These are phyloP conservation scores for Bolboschoenoplectus hybrid DNA, from an alignment of 202 grass and related monocot genomes.

Conservation along the genomic window DNA sequence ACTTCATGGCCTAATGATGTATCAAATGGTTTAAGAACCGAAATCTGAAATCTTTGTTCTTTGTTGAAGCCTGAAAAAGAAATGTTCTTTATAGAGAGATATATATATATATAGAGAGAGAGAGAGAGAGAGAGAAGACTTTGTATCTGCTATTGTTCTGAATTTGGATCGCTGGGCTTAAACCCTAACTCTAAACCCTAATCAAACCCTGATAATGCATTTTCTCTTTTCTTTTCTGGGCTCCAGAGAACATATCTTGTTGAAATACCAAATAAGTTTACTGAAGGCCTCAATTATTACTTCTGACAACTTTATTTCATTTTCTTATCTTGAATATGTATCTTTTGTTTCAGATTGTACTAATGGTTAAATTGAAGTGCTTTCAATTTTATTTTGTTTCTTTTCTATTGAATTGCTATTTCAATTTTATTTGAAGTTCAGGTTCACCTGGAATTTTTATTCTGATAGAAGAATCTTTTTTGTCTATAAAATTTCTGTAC, in stretches of 20 bases:
- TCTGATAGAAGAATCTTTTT: too few relatives aligned
- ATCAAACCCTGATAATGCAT: not conserved
- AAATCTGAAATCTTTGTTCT: conserved; percentile 35
- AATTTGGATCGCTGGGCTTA: not conserved
- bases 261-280: not conserved
- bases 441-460: not conserved
- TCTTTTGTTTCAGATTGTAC: not conserved
- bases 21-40: conserved; percentile 29
- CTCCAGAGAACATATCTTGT: conserved; percentile 30
- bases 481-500: too few relatives aligned
- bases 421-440: not conserved
- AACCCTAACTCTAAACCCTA: conserved; percentile 11
- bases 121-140: not conserved
- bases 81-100: not conserved
- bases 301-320: not conserved
- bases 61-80: conserved; percentile 36
- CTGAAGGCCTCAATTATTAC: conserved; percentile 20
- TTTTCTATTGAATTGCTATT: not conserved
- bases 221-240: not conserved
- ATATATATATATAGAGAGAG: not conserved
- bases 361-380: not conserved
- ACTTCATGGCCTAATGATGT: conserved; percentile 38
- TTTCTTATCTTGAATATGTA: not conserved
- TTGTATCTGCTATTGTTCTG: not conserved
- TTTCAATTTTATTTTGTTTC: not conserved